Base-by-base conservation (phyloP, 139 green algal genomes). In the Klebsormidium nitens region DNA sequence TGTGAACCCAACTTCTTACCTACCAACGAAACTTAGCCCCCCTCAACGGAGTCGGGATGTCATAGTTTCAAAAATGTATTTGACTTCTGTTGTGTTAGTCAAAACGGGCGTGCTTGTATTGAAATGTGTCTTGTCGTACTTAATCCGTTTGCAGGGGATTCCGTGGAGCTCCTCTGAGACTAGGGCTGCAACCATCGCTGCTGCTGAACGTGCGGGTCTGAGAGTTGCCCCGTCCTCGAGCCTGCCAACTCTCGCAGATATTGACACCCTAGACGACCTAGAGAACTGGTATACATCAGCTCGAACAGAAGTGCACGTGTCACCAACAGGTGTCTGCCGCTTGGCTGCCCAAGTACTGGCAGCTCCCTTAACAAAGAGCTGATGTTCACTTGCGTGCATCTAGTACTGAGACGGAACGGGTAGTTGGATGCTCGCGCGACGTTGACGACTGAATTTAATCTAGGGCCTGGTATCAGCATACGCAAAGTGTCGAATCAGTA, bases 241-340 rank as follows among this genome's bases (percentile, higher is more conserved):
- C 8, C 44, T 71, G 31, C 64, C 64, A 0, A 36, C 11, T 19
- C 44, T 71, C 34, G 23, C 17, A 26, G 64, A 71, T 35, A 47
- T 71, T 19, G 64, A 71, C 49, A 71, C 64, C 32, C 8, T 35
- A 31, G 46, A 44, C 35, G 64, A 71, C 44, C 64, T 66, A 3
- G n/a, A 61, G 2, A n/a, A n/a, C n/a, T n/a, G n/a, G n/a, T n/a
- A n/a, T n/a, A n/a, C n/a, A n/a, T n/a, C n/a, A n/a, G n/a, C n/a
- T n/a, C n/a, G n/a, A n/a, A n/a, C n/a, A n/a, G n/a, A n/a, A n/a
- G n/a, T n/a, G n/a, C n/a, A n/a, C n/a, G n/a, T n/a, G n/a, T n/a
- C n/a, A n/a, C n/a, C n/a, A n/a, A n/a, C n/a, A n/a, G n/a, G n/a
- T n/a, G n/a, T n/a, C n/a, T n/a, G n/a, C n/a, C n/a, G n/a, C n/a